phyloP scores from a whole-genome alignment of 2,329 filamentous ascomycete genomes.

The Emergomyces orientalis region DNA sequence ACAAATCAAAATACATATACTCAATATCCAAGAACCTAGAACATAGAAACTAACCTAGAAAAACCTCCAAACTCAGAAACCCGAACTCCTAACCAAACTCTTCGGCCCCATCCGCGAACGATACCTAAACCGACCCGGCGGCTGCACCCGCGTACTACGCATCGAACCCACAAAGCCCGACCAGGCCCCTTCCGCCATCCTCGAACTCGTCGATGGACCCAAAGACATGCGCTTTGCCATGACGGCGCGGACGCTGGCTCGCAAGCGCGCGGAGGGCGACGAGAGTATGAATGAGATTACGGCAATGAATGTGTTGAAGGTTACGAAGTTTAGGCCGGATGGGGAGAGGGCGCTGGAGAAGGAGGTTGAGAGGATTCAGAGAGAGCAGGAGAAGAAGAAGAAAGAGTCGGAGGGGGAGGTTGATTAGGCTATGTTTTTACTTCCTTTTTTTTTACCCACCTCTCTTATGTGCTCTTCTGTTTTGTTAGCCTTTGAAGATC shows the following conservation, averaged over 20 bases:
- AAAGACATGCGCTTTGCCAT: constrained; percentile 91
- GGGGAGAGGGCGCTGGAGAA: constrained; percentile 60
- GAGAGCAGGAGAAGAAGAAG: constrained; percentile 32
- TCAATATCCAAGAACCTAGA: not conserved
- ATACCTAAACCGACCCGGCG: constrained; percentile 70
- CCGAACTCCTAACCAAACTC: constrained; percentile 62
- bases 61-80: constrained; percentile 24
- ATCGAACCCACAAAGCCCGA: constrained; percentile 83
- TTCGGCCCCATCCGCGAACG: constrained; percentile 73
- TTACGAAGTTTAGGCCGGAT: constrained; percentile 61
- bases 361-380: constrained; percentile 42
- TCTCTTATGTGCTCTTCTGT: not conserved
- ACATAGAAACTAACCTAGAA: not conserved
- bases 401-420: constrained; percentile 19
- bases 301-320: constrained; percentile 68
- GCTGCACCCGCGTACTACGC: constrained; percentile 89
- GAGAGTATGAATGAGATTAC: constrained; percentile 61
- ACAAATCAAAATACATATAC: not conserved
- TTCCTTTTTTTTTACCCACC: not conserved
- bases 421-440: not conserved
- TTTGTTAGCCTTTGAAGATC: not conserved
- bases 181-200: constrained; percentile 79
- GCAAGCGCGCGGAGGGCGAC: constrained; percentile 44
- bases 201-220: constrained; percentile 90
- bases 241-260: constrained; percentile 75